phyloP scores from a whole-genome alignment of 306 rosid species.

The Cucumis hystrix region DNA sequence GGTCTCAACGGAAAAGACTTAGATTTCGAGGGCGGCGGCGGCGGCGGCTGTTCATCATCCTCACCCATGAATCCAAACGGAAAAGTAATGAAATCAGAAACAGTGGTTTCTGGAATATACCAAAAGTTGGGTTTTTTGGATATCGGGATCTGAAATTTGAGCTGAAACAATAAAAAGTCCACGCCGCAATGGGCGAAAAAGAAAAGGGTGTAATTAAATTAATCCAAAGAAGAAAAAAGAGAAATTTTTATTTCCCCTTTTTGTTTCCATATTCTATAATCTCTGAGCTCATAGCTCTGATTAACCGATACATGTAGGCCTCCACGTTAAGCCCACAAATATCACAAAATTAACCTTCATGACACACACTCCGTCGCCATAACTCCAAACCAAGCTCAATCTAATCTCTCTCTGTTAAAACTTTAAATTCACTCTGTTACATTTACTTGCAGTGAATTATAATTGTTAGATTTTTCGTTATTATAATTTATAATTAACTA shows the following conservation, averaged over 20 bases:
- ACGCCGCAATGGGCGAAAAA: slow-evolving; percentile 22
- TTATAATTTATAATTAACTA: no score
- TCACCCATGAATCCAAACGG: slow-evolving; percentile 29
- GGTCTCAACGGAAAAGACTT: slow-evolving; percentile 17
- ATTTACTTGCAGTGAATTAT: no score
- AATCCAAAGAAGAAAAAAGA: background rate
- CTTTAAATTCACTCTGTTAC: no score
- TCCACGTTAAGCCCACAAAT: background rate
- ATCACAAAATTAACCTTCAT: background rate
- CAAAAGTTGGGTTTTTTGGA: background rate
- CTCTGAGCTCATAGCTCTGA: background rate
- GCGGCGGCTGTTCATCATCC: slow-evolving; percentile 13
- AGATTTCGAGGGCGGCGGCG: slow-evolving; percentile 16
- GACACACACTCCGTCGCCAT: no score
- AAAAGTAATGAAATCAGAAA: background rate
- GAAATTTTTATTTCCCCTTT: background rate
- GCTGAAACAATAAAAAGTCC: slow-evolving; percentile 38
- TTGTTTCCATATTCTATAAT: background rate
- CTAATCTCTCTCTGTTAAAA: no score
- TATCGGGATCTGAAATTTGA: slow-evolving; percentile 36
- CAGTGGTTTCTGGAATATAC: background rate
- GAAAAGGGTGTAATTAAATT: background rate
- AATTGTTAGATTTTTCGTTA: no score
- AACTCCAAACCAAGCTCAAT: no score
- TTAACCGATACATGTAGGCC: background rate